Conservation (phyloP, 2,329 filamentous ascomycete species). For the Catunica adiposa region DNA sequence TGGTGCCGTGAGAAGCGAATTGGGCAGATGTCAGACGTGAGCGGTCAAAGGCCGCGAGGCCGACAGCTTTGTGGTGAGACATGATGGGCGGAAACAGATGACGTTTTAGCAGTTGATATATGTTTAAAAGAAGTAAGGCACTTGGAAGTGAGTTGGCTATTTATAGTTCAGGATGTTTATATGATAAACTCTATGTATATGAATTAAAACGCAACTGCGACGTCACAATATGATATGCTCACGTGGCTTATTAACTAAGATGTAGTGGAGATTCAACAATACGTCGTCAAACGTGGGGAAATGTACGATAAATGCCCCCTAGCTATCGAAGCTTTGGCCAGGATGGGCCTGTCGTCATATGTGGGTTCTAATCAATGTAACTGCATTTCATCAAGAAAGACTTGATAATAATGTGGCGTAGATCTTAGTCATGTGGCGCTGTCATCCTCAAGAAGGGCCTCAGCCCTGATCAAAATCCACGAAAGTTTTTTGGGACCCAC, state of each 20-base stretch:
- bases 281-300: slow-evolving; percentile 3
- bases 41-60: slow-evolving; percentile 78
- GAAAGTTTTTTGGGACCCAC: slow-evolving; percentile 7
- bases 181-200: neutral
- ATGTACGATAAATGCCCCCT: neutral
- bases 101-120: no score
- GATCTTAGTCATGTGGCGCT: slow-evolving; percentile 3
- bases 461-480: slow-evolving; percentile 8
- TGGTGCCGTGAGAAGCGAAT: slow-evolving; percentile 78
- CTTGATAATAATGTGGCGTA: slow-evolving; percentile 9
- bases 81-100: no score
- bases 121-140: no score
- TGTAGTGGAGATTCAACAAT: neutral
- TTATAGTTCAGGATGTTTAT: neutral
- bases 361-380: slow-evolving; percentile 8
- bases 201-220: neutral
- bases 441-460: slow-evolving; percentile 7
- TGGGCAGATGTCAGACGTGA: slow-evolving; percentile 71
- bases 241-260: no score
- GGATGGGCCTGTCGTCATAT: slow-evolving; percentile 9
- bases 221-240: neutral
- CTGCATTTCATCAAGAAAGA: neutral
- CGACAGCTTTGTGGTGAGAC: slow-evolving; percentile 69
- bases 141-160: neutral
- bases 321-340: neutral